Base-by-base conservation (phyloP, 2,329 filamentous ascomycete species). In the Neofusicoccum laricinum region DNA sequence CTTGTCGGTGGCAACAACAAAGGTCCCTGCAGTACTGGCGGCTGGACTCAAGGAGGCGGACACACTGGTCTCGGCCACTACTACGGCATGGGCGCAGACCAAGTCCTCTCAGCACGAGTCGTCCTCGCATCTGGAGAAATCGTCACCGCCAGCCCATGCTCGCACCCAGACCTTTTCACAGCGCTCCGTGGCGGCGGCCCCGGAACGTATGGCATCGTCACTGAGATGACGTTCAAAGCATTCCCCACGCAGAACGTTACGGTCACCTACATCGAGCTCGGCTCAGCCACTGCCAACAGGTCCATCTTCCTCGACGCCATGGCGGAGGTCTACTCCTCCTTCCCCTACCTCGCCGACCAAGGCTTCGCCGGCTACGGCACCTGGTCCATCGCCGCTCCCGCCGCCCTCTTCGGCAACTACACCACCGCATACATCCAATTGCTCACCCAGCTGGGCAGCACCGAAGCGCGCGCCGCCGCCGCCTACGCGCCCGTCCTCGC, bases 161-260 rank as follows among this genome's bases (percentile, higher is more conserved):
- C 72, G n/a, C 72, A 76, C 61, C 41, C 68, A 2, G 75, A 76
- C 49, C 69, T 76, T 1, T 77, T 75, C 67, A 77, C 73, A 72
- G 76, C 75, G 10, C 66, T 77, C 1, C 68, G 66, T 10, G 72
- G 71, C 6, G 75, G 74, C 30, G 73, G 74, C 1, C 72, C 71
- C 3, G 71, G 71, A 21, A 75, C 71, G 1, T 77, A 70, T 53
- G 75, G 69, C 12, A 68, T 76, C 19, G 72, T 76, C 15, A 57
- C 72, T 10, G 72, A 72, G 2, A 50, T 74, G 50, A 77, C 75
- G 3, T 67, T 73, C 4, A 70, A 69, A 57, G 50, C 36, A 3
- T 55, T 55, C 17, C 19, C 50, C 0, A 55, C 50, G 0, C 17
- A 21, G 2, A 55, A 55, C 50, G 36, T 40, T 17, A 21, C 50